Evolutionary conservation across 441 rosid species (phyloP).

Genomic region (Metrosideros polymorpha): DNA sequence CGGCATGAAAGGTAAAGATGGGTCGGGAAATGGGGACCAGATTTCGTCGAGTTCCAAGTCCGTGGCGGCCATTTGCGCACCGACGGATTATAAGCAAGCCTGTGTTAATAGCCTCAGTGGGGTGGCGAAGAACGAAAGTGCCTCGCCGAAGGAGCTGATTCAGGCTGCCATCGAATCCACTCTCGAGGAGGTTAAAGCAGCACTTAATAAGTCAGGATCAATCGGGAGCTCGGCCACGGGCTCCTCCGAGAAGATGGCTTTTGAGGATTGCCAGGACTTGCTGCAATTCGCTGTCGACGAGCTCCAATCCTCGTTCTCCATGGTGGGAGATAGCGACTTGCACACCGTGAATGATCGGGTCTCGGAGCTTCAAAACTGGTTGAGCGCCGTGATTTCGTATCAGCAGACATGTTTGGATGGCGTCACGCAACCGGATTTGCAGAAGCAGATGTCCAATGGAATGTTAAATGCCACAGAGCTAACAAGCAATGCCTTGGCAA

Average conservation of each 20-base stretch:
- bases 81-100: conserved; percentile 20
- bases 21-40: neutral
- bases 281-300: conserved; percentile 20
- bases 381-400: conserved; percentile 25
- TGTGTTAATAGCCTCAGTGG: conserved; percentile 14
- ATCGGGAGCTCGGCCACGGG: neutral
- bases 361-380: conserved; percentile 22
- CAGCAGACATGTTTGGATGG: conserved; percentile 25
- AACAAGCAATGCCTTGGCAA: conserved; percentile 38
- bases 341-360: conserved; percentile 14
- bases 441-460: conserved; percentile 1
- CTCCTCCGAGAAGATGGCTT: conserved; percentile 23
- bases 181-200: conserved; percentile 8
- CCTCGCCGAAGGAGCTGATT: conserved; percentile 21
- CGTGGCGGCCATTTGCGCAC: conserved; percentile 21
- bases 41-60: conserved; percentile 20
- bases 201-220: conserved; percentile 1
- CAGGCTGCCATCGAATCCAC: conserved; percentile 21
- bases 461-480: conserved; percentile 26
- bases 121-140: conserved; percentile 8
- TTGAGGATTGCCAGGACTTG: conserved; percentile 26
- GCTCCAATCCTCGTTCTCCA: conserved; percentile 20
- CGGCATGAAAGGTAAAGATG: neutral
- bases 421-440: conserved; percentile 1
- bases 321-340: conserved; percentile 21